Evolutionary conservation across 2,329 filamentous ascomycete species (phyloP), one percentile per base, ranked within the genome.

Genomic region (Aspergillus tubingensis): DNA sequence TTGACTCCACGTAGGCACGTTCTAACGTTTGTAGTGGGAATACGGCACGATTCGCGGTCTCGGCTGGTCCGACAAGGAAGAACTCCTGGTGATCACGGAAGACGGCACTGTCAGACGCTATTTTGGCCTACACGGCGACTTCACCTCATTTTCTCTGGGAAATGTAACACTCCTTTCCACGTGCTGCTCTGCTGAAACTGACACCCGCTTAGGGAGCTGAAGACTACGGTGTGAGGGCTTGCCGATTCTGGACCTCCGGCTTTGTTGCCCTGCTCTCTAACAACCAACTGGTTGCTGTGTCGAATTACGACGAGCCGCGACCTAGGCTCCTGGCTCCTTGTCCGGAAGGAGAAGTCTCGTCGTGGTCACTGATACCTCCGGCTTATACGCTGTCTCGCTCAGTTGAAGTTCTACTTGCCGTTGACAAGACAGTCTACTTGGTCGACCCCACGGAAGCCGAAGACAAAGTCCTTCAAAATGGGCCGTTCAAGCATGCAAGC

Each of bases 51-150:
- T 99, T 72, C 90, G 89, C 75, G 92, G 91, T 2, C 83, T 99
- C 19, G 95, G 95, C 36, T 99, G 95, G 95, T 96, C 93, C 19
- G 94, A 96, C 71, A 92, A 97, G 66, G 95, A 99, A 81, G 90
- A 91, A 73, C 83, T 99, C 50, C 81, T 99, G 3, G 90, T 97
- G 0, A 88, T 98, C 54, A 91, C 92, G 8, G 86, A 90, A 56
- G 94, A 99, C 72, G 95, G 95, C 23, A 94, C 88, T 1, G 94
- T 98, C 47, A 85, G 93, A 62, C 95, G 92, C 75, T 97, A 93
- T 72, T 88, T 92, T 74, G 91, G 95, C 71, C 80, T 99, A n/a
- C 91, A 96, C 74, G 91, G 90, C 63, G 94, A 98, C 73, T 99
- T 99, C 73, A 91, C 89, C 15, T 93, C 96, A 60, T 99, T 98